Base-by-base conservation (phyloP, 2,329 filamentous ascomycete genomes). In the Stagonosporopsis tanaceti region DNA sequence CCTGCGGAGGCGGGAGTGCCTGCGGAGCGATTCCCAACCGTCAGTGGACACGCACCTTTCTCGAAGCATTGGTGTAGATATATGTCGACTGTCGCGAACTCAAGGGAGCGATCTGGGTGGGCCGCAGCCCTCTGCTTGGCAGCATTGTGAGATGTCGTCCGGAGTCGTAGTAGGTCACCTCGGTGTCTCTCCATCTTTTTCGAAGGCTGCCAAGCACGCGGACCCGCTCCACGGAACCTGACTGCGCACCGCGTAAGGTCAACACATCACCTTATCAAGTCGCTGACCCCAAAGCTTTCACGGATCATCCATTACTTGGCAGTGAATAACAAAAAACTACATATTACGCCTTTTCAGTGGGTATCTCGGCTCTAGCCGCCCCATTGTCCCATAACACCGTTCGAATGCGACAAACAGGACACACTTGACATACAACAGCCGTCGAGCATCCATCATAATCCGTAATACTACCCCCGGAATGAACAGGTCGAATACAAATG, bases 71-170 rank as follows among this genome's bases (percentile, higher is more conserved):
- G 34, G 59, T 63, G n/a, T 64, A 64, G 11, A 64, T 28, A 32
- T 57, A 32, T 38, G 60, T 59, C 32, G 69, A 67, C 30, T 68
- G 69, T 30, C 65, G 67, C 42, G 66, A 65, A 30, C 58, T 62
- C 44, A 63, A 55, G 20, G 65, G 60, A 38, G 58, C 57, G 39
- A 71, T 64, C 57, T 70, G 71, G 54, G 71, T 70, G 59, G 76
- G 69, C 67, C 74, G 76, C 39, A 80, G 66, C 62, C 79, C 80
- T 78, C 79, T 79, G 70, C 78, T 81, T 65, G 79, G 78, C 73
- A 81, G 76, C 80, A 81, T 82, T 56, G 69, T 74, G 64, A 63
- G 63, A 57, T 70, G 71, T 67, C 66, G 68, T 71, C 68, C 65
- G 59, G 62, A 60, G 61, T 53, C 61, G 30, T 60, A 45, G 44